These are phyloP conservation scores for Euphorbia corollata DNA, from an alignment of 441 rosid species.

Conservation along the genomic window DNA sequence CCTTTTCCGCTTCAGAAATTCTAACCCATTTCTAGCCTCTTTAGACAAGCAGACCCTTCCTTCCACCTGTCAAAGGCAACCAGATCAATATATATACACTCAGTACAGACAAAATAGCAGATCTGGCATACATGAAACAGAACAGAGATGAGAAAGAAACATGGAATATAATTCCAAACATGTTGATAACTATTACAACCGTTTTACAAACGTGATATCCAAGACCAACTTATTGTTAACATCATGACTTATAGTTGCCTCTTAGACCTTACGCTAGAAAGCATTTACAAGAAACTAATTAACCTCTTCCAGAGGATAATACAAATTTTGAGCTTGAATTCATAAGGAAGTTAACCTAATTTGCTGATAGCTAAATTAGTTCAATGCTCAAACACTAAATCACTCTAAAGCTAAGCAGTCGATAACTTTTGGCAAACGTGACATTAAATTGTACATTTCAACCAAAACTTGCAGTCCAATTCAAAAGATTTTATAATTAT, in stretches of 20 bases:
- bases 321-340: background rate
- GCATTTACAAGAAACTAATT: background rate
- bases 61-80: slow-evolving; percentile 62
- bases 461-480: background rate
- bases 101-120: background rate
- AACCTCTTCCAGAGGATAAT: background rate
- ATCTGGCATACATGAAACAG: background rate
- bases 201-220: background rate
- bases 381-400: background rate
- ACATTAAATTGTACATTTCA: background rate
- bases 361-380: background rate
- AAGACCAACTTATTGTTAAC: background rate
- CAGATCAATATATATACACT: background rate
- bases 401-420: background rate
- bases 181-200: background rate
- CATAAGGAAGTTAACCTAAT: background rate
- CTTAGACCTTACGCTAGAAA: background rate
- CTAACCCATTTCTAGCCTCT: slow-evolving; percentile 68
- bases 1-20: slow-evolving; percentile 74
- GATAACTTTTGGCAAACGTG: background rate
- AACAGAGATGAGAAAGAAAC: background rate
- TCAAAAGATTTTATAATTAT: background rate
- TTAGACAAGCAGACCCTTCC: slow-evolving; percentile 68
- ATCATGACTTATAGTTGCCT: background rate
- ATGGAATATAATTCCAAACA: background rate